Evolutionary conservation across 306 rosid species (phyloP).

Genomic region (Potentilla sterilis): DNA sequence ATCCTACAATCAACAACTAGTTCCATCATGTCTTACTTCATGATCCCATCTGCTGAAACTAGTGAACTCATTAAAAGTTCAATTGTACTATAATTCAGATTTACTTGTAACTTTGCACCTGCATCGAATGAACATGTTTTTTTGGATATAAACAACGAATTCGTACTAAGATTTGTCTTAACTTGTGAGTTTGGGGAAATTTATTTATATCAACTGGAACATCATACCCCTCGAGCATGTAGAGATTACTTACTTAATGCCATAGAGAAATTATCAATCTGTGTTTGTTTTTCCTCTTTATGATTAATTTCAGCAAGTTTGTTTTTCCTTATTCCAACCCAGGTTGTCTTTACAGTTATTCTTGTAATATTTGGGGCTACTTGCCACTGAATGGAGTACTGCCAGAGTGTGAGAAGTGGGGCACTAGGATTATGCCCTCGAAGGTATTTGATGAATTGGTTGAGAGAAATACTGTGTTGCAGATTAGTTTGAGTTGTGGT

Average conservation of each 20-base stretch:
- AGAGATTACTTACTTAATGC: too few species aligned
- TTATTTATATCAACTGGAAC: too few species aligned
- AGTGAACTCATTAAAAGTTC: background rate
- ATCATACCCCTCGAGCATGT: too few species aligned
- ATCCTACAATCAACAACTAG: too few species aligned
- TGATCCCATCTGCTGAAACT: too few species aligned
- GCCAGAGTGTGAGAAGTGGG: background rate
- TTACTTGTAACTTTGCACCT: background rate
- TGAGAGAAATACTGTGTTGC: too few species aligned
- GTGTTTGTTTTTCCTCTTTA: too few species aligned
- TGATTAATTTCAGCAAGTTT: too few species aligned
- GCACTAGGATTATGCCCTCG: background rate
- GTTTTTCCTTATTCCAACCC: background rate
- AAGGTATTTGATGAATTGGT: slow-evolving; percentile 70
- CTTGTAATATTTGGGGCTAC: too few species aligned
- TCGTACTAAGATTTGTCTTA: background rate
- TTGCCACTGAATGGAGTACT: slow-evolving; percentile 35
- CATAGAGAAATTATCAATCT: too few species aligned
- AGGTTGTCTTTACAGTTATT: background rate
- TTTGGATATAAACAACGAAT: too few species aligned
- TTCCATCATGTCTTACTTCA: too few species aligned
- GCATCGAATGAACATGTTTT: background rate
- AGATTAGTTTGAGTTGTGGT: slow-evolving; percentile 86
- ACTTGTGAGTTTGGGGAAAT: background rate
- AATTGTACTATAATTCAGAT: background rate